Conservation (phyloP, 768 basidiomycete genomes). For the Boletus subparvulus region DNA sequence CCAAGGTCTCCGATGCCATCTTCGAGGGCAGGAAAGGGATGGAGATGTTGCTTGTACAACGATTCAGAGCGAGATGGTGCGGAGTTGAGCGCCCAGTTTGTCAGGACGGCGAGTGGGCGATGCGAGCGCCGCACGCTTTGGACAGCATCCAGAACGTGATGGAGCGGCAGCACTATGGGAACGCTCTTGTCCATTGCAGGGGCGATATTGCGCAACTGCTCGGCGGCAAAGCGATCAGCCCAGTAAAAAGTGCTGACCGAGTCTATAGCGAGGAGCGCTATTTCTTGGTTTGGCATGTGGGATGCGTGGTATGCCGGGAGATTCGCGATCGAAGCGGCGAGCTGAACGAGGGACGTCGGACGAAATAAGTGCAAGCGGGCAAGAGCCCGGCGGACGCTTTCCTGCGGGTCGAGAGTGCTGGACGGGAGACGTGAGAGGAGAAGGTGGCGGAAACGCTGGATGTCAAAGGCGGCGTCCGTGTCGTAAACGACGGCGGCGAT, state of each 20-base stretch:
- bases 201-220: slow-evolving; percentile 43
- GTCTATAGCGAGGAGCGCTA: slow-evolving; percentile 71
- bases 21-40: slow-evolving; percentile 39
- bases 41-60: slow-evolving; percentile 54
- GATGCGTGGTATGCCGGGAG: slow-evolving; percentile 54
- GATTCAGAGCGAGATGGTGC: slow-evolving; percentile 20
- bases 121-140: slow-evolving; percentile 48
- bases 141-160: slow-evolving; percentile 49
- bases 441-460: slow-evolving; percentile 52
- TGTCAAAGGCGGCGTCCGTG: slow-evolving; percentile 64
- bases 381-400: slow-evolving; percentile 42
- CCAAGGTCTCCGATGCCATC: slow-evolving; percentile 12
- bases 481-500: slow-evolving; percentile 71
- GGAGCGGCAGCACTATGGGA: slow-evolving; percentile 35
- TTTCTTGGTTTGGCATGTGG: slow-evolving; percentile 49
- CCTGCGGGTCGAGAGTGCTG: slow-evolving; percentile 20
- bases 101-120: slow-evolving; percentile 51
- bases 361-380: slow-evolving; percentile 64
- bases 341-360: slow-evolving; percentile 63
- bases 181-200: slow-evolving; percentile 7
- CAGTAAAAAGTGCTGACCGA: slow-evolving; percentile 78
- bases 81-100: slow-evolving; percentile 58
- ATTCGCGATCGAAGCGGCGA: slow-evolving; percentile 63
- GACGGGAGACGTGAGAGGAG: slow-evolving; percentile 42
- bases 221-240: slow-evolving; percentile 65